Evolutionary conservation across 345 rosid species (phyloP), one percentile per base, ranked within the genome.

Genomic region (Citrus unshiu): DNA sequence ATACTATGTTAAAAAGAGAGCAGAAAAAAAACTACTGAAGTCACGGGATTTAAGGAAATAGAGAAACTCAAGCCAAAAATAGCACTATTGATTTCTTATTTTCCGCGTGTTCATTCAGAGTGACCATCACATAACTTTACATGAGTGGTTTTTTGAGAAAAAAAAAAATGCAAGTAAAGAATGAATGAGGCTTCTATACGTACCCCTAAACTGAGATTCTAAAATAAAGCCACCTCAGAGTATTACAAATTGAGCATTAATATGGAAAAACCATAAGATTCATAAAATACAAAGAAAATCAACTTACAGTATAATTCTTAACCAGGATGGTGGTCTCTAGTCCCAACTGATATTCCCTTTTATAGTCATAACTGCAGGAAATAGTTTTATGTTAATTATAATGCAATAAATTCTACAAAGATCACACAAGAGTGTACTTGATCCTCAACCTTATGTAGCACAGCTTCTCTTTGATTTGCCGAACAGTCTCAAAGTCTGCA

Each of bases 251-350:
- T 56, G 29, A 13, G 29, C 65, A 43, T 30, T 63, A 49, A 21
- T 14, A 19, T 29, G 16, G 6, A 80, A 54, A 27, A 34, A 61
- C 61, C 39, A 58, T 39, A 35, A 74, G 29, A 43, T 18, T 79
- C 19, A 63, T 29, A 29, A 74, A 74, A 63, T 54, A 58, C 21
- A 19, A 40, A 51, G 24, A 43, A 14, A 85, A 43, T 72, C 16
- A 78, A 89, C 95, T 89, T 76, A 95, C 99, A 39, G 99, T 95
- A 81, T 95, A 95, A 82, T 93, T 85, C 87, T 95, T 93, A 65
- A 95, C 98, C 64, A 93, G 99, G 83, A 95, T 93, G 46, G 97
- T 95, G 78, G 99, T 93, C 89, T 95, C 98, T 77, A 92, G 97
- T 24, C 99, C 99, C 75, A 93, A 84, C 70, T 95, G 93, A 88